phyloP scores from a whole-genome alignment of 805 yeast genomes.

The Yarrowia sp. region DNA sequence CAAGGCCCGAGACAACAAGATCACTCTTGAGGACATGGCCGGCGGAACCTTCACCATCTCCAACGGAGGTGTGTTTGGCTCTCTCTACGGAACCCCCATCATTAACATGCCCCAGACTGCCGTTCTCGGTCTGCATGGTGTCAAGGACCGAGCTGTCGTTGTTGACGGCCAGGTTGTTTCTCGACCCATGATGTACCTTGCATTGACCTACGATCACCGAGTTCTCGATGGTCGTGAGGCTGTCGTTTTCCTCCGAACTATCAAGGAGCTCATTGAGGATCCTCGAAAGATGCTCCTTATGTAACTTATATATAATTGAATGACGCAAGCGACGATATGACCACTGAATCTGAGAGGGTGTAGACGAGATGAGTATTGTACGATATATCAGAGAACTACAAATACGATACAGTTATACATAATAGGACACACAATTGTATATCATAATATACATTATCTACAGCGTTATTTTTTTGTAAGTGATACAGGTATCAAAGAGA shows the following conservation, averaged over 20 bases:
- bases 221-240: slow-evolving; percentile 98
- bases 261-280: slow-evolving; percentile 96
- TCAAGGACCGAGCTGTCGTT: slow-evolving; percentile 95
- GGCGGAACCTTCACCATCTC: slow-evolving; percentile 99
- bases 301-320: slow-evolving; percentile 27
- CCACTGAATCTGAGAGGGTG: background rate
- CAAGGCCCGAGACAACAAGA: slow-evolving; percentile 95
- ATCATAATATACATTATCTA: background rate
- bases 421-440: too few species aligned
- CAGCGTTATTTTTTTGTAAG: background rate
- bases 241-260: slow-evolving; percentile 91
- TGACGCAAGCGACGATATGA: slow-evolving; percentile 17
- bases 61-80: slow-evolving; percentile 98
- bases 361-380: background rate
- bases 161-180: slow-evolving; percentile 93
- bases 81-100: slow-evolving; percentile 96
- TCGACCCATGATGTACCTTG: slow-evolving; percentile 99
- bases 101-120: slow-evolving; percentile 98
- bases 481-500: background rate
- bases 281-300: slow-evolving; percentile 92
- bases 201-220: slow-evolving; percentile 97
- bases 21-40: slow-evolving; percentile 96
- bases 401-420: too few species aligned
- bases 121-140: slow-evolving; percentile 95
- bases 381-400: too few species aligned